Evolutionary conservation across 2,329 filamentous ascomycete genomes (phyloP), one percentile per base, ranked within the genome.

Genomic region (Tolypocladium cylindrosporum): DNA sequence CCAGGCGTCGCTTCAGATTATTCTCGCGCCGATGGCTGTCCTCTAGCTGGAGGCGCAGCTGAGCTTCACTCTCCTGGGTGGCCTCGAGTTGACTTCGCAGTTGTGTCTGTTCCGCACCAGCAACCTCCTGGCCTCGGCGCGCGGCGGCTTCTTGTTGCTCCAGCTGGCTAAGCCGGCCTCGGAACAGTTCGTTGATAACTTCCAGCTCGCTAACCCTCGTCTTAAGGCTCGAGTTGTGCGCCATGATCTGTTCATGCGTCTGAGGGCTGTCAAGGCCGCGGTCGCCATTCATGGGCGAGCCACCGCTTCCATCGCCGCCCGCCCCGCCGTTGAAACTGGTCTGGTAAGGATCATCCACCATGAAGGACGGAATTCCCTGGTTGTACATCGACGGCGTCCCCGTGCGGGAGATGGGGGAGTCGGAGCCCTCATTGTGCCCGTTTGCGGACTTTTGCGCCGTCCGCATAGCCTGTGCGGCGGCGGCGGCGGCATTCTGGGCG

Each of bases 201-300:
- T 99, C 94, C 31, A 99, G 81, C 72, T 99, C 94, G 65, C 88
- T 94, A 40, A 99, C 93, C 48, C 94, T 87, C 0, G 94, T 99
- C 75, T 95, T 96, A n/a, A 97, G 79, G 55, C 86, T 88, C 6
- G 89, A 89, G 71, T 96, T 96, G 61, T 87, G 84, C 1, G 88
- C 87, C 56, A 91, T 78, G 31, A 96, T 81, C 60, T 89, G 86
- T 68, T 96, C 90, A 70, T 90, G 91, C 3, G 87, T 88, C 68
- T 91, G 88, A 1, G 89, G 84, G 14, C 84, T 78, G 59, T 92
- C 89, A 58, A 86, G 77, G 62, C 85, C 80, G 54, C 87, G 86
- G 34, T 87, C 81, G 57, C 77, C 81, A 61, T 79, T 83, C 62
- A 79, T 65, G 9, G 77, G 79, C 19, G 79, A 79, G 13, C 71